Evolutionary conservation across 768 basidiomycete genomes (phyloP).

Genomic region (Rhodosporidiobolus sp.): DNA sequence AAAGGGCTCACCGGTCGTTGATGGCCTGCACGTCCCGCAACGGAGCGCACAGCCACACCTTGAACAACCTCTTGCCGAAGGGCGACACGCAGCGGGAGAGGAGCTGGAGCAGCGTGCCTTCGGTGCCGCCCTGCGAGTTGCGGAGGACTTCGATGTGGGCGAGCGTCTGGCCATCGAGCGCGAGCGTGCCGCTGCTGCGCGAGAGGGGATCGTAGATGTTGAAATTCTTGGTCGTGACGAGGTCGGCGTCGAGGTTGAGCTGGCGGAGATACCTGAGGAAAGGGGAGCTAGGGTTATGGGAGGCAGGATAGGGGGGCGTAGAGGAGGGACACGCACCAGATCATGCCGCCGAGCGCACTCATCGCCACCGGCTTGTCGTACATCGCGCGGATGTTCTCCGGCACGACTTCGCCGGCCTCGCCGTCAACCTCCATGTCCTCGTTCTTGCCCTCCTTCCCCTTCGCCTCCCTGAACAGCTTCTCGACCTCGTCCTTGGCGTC

Average conservation of each 20-base stretch:
- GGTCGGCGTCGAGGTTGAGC: constrained; percentile 92
- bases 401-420: constrained; percentile 54
- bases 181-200: constrained; percentile 63
- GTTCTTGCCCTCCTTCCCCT: constrained; percentile 50
- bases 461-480: constrained; percentile 55
- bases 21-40: constrained; percentile 76
- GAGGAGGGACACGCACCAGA: constrained; percentile 61
- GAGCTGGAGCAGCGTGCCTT: constrained; percentile 76
- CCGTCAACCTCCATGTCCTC: constrained; percentile 47
- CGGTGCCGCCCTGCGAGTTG: constrained; percentile 90
- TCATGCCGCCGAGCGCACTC: constrained; percentile 83
- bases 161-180: constrained; percentile 90
- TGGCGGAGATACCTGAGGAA: constrained; percentile 71
- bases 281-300: background rate
- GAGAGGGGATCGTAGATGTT: constrained; percentile 73
- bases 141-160: constrained; percentile 90
- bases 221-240: constrained; percentile 94
- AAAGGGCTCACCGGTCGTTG: constrained; percentile 66
- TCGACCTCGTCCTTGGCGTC: constrained; percentile 67
- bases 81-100: constrained; percentile 83
- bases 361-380: constrained; percentile 64
- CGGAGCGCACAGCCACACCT: constrained; percentile 94
- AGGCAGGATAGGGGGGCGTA: too few relatives aligned
- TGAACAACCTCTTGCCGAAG: constrained; percentile 92
- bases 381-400: constrained; percentile 73